A percentile compares a stretch with the other conserved stretches of the same genome.
Evolutionary conservation across 2,329 filamentous ascomycete species (phyloP).

Genomic region (Penicillium sp.): DNA sequence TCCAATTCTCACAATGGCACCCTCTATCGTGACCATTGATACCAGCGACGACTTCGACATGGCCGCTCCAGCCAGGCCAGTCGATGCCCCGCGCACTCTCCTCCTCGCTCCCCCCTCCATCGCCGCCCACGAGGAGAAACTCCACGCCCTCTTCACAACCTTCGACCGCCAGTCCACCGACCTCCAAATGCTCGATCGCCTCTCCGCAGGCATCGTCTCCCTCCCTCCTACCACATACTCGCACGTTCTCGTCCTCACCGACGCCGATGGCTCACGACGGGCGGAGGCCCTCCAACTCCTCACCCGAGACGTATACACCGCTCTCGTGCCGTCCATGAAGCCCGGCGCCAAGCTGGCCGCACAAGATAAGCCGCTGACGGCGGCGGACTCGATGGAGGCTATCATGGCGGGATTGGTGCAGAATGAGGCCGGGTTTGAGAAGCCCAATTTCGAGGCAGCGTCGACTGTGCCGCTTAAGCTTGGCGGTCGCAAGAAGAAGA

Average conservation of each 20-base stretch:
- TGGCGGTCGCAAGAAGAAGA: constrained; percentile 64
- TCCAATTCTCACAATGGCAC: constrained; percentile 28
- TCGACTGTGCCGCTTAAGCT: constrained; percentile 69
- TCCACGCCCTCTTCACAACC: constrained; percentile 72
- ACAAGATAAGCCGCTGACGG: constrained; percentile 67
- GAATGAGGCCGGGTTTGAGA: constrained; percentile 66
- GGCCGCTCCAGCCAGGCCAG: constrained; percentile 38
- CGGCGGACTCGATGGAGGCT: constrained; percentile 42
- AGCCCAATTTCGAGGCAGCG: constrained; percentile 67
- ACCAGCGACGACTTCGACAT: constrained; percentile 60
- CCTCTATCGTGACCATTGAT: constrained; percentile 60
- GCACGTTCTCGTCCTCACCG: constrained; percentile 80
- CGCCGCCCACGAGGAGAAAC: constrained; percentile 79
- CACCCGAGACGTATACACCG: constrained; percentile 69
- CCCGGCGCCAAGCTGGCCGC: constrained; percentile 65
- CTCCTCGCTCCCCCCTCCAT: constrained; percentile 94
- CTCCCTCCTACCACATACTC: constrained; percentile 82
- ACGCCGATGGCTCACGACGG: constrained; percentile 70
- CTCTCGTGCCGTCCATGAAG: constrained; percentile 73
- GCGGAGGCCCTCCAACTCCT: constrained; percentile 70
- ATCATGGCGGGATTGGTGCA: constrained; percentile 34
- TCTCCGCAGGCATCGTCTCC: constrained; percentile 78
- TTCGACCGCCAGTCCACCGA: constrained; percentile 81
- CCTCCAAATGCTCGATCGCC: constrained; percentile 95
- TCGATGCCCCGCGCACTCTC: constrained; percentile 65